Conservation (phyloP, 345 rosid species). For the Draba incana region DNA sequence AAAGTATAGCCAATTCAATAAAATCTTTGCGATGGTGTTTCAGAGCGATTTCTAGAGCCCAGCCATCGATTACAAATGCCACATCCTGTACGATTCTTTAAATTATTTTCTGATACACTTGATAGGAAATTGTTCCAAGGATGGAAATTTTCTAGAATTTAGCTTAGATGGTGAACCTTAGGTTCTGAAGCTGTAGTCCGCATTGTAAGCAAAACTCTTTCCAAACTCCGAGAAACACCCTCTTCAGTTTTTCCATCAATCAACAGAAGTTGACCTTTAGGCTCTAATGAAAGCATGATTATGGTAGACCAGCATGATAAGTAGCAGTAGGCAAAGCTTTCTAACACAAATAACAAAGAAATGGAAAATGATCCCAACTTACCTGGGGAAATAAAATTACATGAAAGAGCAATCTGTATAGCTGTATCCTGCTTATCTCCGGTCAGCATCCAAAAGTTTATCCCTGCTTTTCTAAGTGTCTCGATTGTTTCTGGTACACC, state of each 20-base stretch:
- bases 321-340: constrained; percentile 20
- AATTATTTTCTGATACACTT: constrained; percentile 10
- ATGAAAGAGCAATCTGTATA: constrained; percentile 96
- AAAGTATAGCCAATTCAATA: constrained; percentile 89
- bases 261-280: constrained; percentile 93
- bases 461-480: constrained; percentile 92
- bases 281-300: constrained; percentile 55
- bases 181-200: constrained; percentile 88
- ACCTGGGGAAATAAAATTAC: constrained; percentile 98
- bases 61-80: constrained; percentile 96
- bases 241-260: constrained; percentile 95
- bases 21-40: constrained; percentile 80
- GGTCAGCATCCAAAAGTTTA: constrained; percentile 98
- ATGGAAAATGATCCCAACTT: constrained; percentile 30
- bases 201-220: constrained; percentile 97
- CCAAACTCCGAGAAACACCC: constrained; percentile 83
- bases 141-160: constrained; percentile 19
- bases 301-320: constrained; percentile 24
- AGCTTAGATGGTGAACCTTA: constrained; percentile 59
- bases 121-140: constrained; percentile 15
- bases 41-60: constrained; percentile 97
- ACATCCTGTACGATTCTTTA: constrained; percentile 58
- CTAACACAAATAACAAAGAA: constrained; percentile 12
- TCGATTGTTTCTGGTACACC: constrained; percentile 98
- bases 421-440: constrained; percentile 99